These are phyloP conservation scores for Teratosphaeria zuluensis DNA, from an alignment of 2,329 filamentous ascomycete species.

Conservation along the genomic window DNA sequence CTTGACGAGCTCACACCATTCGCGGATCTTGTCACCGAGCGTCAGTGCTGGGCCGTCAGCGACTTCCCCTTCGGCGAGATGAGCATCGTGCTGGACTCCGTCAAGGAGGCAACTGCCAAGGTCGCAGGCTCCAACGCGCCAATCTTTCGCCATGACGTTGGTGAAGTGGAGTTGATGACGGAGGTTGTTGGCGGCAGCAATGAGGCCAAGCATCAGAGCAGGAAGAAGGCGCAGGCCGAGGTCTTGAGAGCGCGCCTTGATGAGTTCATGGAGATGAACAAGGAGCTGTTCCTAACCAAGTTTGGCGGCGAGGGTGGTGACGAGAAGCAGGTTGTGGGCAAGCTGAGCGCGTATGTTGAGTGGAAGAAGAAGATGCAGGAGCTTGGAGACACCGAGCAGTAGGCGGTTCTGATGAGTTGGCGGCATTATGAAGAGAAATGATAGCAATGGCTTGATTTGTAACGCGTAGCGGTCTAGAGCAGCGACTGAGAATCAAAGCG, in stretches of 20 bases:
- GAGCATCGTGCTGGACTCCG: constrained; percentile 6
- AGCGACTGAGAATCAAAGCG: no score
- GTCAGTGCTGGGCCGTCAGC: constrained; percentile 4
- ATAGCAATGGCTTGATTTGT: no score
- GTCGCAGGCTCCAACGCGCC: not conserved
- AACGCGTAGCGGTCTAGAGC: no score
- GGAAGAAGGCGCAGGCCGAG: constrained; percentile 1
- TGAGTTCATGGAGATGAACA: constrained; percentile 5
- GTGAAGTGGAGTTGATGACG: constrained; percentile 9
- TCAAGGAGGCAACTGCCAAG: not conserved
- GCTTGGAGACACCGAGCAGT: not conserved
- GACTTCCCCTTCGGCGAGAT: not conserved
- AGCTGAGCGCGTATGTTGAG: constrained; percentile 10
- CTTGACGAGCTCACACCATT: not conserved
- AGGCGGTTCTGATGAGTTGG: not conserved
- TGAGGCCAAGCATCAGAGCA: not conserved
- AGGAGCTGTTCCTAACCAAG: constrained; percentile 1
- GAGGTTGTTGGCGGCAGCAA: not conserved
- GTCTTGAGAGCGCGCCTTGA: not conserved
- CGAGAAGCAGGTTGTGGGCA: constrained; percentile 5
- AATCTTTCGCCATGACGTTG: constrained; percentile 6
- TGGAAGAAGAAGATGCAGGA: constrained; percentile 1
- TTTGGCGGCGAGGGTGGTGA: not conserved
- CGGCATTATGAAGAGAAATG: no score
- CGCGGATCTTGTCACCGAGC: constrained; percentile 6